phyloP scores from a whole-genome alignment of 257 asterid genomes.

The Nyctanthes arbortristis region DNA sequence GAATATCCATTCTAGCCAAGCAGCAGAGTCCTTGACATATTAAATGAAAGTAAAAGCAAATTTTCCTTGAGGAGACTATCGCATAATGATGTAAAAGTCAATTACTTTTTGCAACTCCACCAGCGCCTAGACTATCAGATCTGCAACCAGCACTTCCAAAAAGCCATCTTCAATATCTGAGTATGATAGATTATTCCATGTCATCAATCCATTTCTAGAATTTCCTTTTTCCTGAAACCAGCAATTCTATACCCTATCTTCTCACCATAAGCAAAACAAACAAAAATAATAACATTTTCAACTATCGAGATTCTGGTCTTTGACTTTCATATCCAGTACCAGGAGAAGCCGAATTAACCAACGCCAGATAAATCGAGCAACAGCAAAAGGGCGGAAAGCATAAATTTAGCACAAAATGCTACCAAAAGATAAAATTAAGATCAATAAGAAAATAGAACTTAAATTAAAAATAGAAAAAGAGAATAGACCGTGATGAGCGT shows the following conservation, averaged over 20 bases:
- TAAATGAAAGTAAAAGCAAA: background rate
- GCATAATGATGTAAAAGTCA: background rate
- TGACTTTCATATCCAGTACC: background rate
- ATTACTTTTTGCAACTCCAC: background rate
- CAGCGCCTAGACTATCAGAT: background rate
- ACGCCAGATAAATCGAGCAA: background rate
- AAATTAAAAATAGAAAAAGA: background rate
- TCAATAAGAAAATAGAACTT: background rate
- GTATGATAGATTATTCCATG: background rate
- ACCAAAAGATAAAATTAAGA: background rate
- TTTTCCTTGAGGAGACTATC: background rate
- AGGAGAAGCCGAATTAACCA: background rate
- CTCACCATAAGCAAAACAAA: too few relatives aligned
- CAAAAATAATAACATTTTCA: too few relatives aligned
- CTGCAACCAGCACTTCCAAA: background rate
- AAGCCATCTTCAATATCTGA: background rate
- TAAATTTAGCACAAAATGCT: background rate
- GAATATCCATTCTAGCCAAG: background rate
- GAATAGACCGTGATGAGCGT: constrained; percentile 75
- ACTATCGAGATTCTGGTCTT: background rate
- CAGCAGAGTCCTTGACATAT: background rate
- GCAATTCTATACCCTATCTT: background rate
- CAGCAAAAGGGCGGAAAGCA: background rate
- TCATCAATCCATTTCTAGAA: background rate
- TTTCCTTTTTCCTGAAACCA: background rate